These are phyloP conservation scores for Calonectria ilicicola DNA, from an alignment of 2,329 filamentous ascomycete genomes.

Conservation along the genomic window DNA sequence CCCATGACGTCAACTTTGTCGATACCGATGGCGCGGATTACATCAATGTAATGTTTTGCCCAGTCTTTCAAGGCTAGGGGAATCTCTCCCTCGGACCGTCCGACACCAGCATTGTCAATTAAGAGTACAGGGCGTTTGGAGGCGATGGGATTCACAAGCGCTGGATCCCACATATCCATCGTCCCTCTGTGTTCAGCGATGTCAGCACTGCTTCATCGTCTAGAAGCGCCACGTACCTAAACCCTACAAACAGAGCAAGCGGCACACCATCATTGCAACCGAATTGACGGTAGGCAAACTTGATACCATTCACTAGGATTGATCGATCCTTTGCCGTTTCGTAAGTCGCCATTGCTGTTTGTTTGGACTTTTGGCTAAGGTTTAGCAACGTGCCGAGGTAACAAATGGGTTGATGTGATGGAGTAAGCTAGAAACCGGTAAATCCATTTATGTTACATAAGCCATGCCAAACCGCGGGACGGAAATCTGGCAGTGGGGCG, in stretches of 20 bases:
- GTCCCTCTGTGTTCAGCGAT: slow-evolving; percentile 42
- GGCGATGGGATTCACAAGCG: slow-evolving; percentile 58
- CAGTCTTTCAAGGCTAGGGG: slow-evolving; percentile 47
- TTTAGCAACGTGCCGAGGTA: background rate
- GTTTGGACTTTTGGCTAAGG: background rate
- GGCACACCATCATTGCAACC: slow-evolving; percentile 45
- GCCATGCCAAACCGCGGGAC: too few species aligned
- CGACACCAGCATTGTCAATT: slow-evolving; percentile 62
- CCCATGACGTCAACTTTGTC: slow-evolving; percentile 58
- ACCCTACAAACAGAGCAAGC: slow-evolving; percentile 47
- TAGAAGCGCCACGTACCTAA: slow-evolving; percentile 41
- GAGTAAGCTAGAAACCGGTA: too few species aligned
- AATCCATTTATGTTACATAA: too few species aligned
- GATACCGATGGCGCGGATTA: slow-evolving; percentile 53
- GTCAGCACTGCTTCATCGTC: background rate
- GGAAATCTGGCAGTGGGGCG: too few species aligned
- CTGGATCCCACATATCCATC: slow-evolving; percentile 57
- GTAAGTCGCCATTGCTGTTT: slow-evolving; percentile 44
- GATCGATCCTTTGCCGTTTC: slow-evolving; percentile 44
- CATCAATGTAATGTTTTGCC: slow-evolving; percentile 50
- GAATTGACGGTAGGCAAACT: slow-evolving; percentile 48
- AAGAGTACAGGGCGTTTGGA: slow-evolving; percentile 56
- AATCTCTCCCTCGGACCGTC: slow-evolving; percentile 57
- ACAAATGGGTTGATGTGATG: too few species aligned
- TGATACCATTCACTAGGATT: slow-evolving; percentile 44